Percentiles rank a stretch among this genome's conserved stretches.
Conservation (phyloP, 129 eudicot species). For the Arctium lappa region DNA sequence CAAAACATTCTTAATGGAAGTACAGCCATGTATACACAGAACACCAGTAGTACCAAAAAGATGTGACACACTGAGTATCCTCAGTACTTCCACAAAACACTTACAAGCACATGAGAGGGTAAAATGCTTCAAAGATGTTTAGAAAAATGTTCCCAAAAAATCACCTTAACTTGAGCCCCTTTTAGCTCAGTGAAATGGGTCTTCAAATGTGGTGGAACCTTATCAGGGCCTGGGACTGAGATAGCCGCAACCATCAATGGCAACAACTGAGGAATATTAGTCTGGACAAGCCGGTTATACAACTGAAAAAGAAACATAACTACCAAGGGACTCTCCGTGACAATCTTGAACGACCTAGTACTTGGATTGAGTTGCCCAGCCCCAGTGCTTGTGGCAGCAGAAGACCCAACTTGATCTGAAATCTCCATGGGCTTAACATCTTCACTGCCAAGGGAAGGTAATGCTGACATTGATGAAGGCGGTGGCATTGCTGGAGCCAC, state of each 20-base stretch:
- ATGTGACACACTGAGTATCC: background rate
- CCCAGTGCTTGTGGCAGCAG: conserved; percentile 41
- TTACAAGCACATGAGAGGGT: conserved; percentile 5
- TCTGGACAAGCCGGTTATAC: conserved; percentile 93
- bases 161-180: conserved; percentile 99
- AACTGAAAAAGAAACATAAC: conserved; percentile 97
- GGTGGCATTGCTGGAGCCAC: conserved; percentile 63
- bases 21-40: background rate
- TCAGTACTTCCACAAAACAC: background rate
- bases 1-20: background rate
- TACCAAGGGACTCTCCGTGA: conserved; percentile 96
- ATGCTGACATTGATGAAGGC: conserved; percentile 47
- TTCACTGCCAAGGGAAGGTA: conserved; percentile 59
- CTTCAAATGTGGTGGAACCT: conserved; percentile 88
- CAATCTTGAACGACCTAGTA: conserved; percentile 88
- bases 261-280: conserved; percentile 86
- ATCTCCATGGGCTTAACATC: conserved; percentile 86
- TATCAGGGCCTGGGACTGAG: conserved; percentile 93
- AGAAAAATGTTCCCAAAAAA: background rate
- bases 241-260: conserved; percentile 96
- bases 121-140: background rate
- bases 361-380: conserved; percentile 88
- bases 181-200: conserved; percentile 83
- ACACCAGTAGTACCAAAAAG: background rate
- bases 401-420: conserved; percentile 75